Evolutionary conservation across 805 yeast species (phyloP), one percentile per base, ranked within the genome.

Genomic region (Candida boidinii): DNA sequence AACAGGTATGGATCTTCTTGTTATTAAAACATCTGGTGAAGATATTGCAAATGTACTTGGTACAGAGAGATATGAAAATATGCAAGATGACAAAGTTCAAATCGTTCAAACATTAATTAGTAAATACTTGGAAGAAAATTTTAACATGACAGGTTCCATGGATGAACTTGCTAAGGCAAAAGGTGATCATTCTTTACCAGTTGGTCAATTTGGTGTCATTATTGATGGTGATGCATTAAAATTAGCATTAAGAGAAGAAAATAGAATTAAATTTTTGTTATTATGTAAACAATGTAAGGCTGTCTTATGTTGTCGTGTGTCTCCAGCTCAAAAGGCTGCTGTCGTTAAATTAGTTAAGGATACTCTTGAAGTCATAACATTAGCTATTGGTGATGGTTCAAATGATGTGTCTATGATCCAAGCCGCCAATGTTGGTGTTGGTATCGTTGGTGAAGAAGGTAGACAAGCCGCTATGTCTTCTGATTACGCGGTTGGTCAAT

Each of bases 331-430:
- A 51, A 83, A 83, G 50, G 92, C 92, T 12, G 73, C 77, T n/a
- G 90, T 83, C 36, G 90, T 82, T 19, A 76, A 72, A 43, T 56
- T 83, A 42, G 92, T 83, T n/a, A 82, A 79, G 50, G 73, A 76
- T 19, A 68, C 76, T 13, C 61, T 83, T 29, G 76, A 75, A 41
- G 94, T 83, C 19, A 83, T 83, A 88, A 83, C 94, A 1, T 58
- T 83, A 37, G 90, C 92, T 7, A 81, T 83, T 51, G 94, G 94
- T 44, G 94, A 83, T 58, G 94, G 94, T 35, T 77, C 92, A 15
- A 83, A 83, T 52, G 94, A 83, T 60, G 94, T 83, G 41, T 88
- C 94, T 10, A 83, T 83, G 94, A 83, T 83, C 44, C 94, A 83
- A 55, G 77, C 87, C 19, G 92, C 94, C 1, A 79, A 83, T 57